These are phyloP conservation scores for Leccinum fallax DNA, from an alignment of 1,284 basidiomycete genomes.

Conservation along the genomic window DNA sequence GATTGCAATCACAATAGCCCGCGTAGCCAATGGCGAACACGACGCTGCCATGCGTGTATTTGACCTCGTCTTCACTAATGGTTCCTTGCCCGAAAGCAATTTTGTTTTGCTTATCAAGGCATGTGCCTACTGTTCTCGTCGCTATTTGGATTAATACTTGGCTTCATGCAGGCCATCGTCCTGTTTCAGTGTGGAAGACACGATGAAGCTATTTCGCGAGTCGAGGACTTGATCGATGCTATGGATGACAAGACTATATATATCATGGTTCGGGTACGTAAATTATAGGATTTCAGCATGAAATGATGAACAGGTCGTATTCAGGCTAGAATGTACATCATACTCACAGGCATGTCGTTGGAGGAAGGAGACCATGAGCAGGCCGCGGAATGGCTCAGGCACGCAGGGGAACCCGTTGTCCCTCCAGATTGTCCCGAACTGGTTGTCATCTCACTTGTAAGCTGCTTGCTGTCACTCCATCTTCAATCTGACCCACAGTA, in stretches of 20 bases:
- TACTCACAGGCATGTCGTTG: background rate
- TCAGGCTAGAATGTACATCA: no score
- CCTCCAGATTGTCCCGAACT: background rate
- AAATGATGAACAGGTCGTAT: no score
- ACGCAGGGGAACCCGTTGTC: background rate
- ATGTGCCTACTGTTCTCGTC: background rate
- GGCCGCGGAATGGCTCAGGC: background rate
- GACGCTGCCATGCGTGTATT: background rate
- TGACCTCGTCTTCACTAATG: background rate
- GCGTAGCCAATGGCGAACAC: background rate
- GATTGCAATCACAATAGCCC: background rate
- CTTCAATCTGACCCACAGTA: background rate
- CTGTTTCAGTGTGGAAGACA: background rate
- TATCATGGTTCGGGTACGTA: background rate
- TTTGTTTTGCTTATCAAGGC: background rate
- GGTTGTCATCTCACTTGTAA: background rate
- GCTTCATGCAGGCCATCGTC: background rate
- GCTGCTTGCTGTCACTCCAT: background rate
- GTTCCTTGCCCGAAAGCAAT: background rate
- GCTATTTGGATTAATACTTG: background rate
- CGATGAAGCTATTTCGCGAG: background rate
- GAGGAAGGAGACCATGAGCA: background rate
- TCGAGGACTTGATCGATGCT: background rate
- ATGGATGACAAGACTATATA: background rate
- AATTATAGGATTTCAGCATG: no score